Evolutionary conservation across 2,329 filamentous ascomycete species (phyloP).

Genomic region (Fusarium brevicatenulatum): DNA sequence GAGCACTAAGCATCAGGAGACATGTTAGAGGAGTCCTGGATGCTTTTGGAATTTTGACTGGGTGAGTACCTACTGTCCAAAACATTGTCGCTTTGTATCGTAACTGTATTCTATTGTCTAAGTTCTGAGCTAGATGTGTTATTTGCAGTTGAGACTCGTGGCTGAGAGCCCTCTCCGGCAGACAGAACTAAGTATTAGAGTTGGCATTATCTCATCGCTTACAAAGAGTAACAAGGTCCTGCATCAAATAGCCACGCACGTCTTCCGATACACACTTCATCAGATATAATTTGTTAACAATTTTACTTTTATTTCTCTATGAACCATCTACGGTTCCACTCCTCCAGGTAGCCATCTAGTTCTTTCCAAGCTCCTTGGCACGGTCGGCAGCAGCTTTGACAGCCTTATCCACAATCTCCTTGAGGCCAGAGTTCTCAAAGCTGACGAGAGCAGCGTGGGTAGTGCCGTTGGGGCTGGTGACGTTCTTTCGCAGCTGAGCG

Average conservation of each 20-base stretch:
- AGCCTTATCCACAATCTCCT: constrained; percentile 56
- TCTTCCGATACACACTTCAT: accelerated
- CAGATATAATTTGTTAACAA: background rate
- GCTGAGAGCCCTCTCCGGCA: too few species aligned
- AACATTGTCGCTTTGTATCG: too few species aligned
- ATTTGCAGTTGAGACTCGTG: too few species aligned
- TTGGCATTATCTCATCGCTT: background rate
- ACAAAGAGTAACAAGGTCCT: accelerated
- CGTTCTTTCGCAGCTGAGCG: constrained; percentile 59
- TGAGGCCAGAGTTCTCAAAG: constrained; percentile 57
- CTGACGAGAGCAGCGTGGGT: constrained; percentile 61
- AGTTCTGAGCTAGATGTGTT: too few species aligned
- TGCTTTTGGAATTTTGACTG: background rate
- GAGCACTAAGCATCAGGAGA: background rate
- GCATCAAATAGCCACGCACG: accelerated
- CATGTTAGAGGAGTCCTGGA: background rate
- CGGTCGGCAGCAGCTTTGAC: constrained; percentile 58
- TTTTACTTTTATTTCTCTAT: background rate
- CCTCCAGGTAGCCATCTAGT: constrained; percentile 1
- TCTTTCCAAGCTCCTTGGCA: constrained; percentile 56
- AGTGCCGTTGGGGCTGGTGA: constrained; percentile 64
- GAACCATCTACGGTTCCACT: accelerated
- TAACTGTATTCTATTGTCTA: background rate
- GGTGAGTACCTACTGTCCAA: background rate
- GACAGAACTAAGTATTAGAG: too few species aligned